Evolutionary conservation across 352 stramenopile species (phyloP), one percentile per base, ranked within the genome.

Genomic region (Globisporangium uncinulatum): DNA sequence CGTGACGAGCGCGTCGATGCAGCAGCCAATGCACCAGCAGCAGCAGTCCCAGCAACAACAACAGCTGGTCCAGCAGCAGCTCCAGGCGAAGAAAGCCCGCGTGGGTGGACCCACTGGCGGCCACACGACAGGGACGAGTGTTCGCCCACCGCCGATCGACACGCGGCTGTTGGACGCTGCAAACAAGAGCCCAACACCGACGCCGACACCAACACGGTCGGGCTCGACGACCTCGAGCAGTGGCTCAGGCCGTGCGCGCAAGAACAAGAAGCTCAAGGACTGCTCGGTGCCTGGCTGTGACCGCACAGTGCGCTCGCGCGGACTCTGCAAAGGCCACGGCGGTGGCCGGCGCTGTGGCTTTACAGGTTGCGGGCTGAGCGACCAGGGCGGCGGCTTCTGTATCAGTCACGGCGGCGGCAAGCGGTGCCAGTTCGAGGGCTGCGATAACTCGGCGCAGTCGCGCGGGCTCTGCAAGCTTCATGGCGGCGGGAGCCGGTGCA

Each of bases 331-430:
- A 50, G 79, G 75, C 6, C 84, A 92, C 47, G 82, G 84, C 4
- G 84, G 84, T 39, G 84, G 84, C 1, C 72, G 83, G 19, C 82
- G 84, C 29, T 94, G 84, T 43, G 77, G 77, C 6, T 85, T 81
- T 50, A 54, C 69, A 1, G 83, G 79, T 44, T 94, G 84, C 24
- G 79, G 76, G 1, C 66, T 90, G 10, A 92, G 84, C 47, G 79
- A 90, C 53, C 81, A 92, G 61, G 81, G 84, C 36, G 84, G 84
- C 56, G 79, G 77, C 34, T 90, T 84, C 54, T 94, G 82, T 41
- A 92, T 94, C 63, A 89, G 73, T 56, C 84, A 94, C 63, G 80
- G 84, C 20, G 82, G 82, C 36, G 84, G 84, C 36, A 94, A 92
- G 67, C 76, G 81, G n/a, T 94, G 84, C 59, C 73, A 86, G 49